Conservation (phyloP, 2,329 filamentous ascomycete genomes). For the Trichoderma sp. region DNA sequence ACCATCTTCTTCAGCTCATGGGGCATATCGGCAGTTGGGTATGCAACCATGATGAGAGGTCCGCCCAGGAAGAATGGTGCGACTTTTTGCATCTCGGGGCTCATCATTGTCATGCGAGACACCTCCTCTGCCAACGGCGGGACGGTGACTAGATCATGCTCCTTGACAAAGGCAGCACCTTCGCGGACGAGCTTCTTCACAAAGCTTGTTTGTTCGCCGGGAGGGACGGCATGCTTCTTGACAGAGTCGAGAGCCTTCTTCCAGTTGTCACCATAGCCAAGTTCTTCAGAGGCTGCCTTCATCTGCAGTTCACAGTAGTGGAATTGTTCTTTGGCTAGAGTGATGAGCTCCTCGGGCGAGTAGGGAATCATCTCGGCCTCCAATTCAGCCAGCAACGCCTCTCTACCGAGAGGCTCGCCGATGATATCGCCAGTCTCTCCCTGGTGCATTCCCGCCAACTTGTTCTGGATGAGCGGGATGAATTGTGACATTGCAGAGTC, state of each 20-base stretch:
- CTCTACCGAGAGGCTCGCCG: slow-evolving; percentile 54
- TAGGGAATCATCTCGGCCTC: slow-evolving; percentile 58
- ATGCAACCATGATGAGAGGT: slow-evolving; percentile 52
- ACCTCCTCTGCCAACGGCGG: slow-evolving; percentile 51
- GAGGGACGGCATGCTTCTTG: slow-evolving; percentile 52
- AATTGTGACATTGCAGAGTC: slow-evolving; percentile 37
- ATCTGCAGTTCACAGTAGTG: slow-evolving; percentile 56
- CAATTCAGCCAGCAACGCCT: slow-evolving; percentile 50
- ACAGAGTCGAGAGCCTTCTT: slow-evolving; percentile 53
- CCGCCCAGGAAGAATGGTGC: slow-evolving; percentile 61
- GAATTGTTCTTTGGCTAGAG: slow-evolving; percentile 50
- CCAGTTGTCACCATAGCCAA: slow-evolving; percentile 51
- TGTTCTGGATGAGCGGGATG: slow-evolving; percentile 37
- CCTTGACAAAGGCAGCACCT: slow-evolving; percentile 51
- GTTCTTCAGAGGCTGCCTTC: slow-evolving; percentile 45
- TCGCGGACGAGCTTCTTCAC: slow-evolving; percentile 51
- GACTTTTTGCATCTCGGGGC: slow-evolving; percentile 49
- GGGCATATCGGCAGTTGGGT: slow-evolving; percentile 51
- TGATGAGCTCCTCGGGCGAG: slow-evolving; percentile 53
- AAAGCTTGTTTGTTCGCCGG: slow-evolving; percentile 51
- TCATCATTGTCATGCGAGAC: slow-evolving; percentile 57
- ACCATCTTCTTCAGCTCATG: slow-evolving; percentile 57
- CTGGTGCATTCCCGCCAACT: slow-evolving; percentile 44
- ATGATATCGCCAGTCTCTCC: slow-evolving; percentile 50
- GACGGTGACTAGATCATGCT: slow-evolving; percentile 54